A percentile compares a stretch with the other conserved stretches of the same genome.
These are phyloP conservation scores for Phaseolus lunatus DNA, from an alignment of 306 rosid genomes.

Conservation along the genomic window DNA sequence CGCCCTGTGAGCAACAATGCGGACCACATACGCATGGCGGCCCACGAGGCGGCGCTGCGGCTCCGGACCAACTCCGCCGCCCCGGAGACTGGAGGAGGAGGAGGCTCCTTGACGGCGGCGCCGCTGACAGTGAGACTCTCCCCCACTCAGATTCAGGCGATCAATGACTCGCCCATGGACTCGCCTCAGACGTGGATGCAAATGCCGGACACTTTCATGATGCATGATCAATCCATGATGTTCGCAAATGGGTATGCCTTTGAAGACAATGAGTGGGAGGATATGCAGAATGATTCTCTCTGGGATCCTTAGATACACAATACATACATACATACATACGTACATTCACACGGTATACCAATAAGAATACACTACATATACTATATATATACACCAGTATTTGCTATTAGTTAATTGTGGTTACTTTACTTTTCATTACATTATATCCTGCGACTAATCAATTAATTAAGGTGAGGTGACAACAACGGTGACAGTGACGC, in stretches of 20 bases:
- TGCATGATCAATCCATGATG: slow-evolving; percentile 46
- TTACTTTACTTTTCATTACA: neutral
- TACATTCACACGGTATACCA: neutral
- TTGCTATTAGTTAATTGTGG: neutral
- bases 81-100: neutral
- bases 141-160: slow-evolving; percentile 63
- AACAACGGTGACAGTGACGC: neutral
- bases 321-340: neutral
- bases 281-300: slow-evolving; percentile 51
- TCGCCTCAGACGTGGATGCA: slow-evolving; percentile 63
- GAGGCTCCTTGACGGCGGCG: neutral
- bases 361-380: neutral
- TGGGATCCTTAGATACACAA: slow-evolving; percentile 51
- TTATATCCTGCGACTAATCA: neutral
- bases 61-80: slow-evolving; percentile 27
- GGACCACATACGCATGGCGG: slow-evolving; percentile 82
- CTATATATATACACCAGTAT: slow-evolving; percentile 7
- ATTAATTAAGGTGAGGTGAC: slow-evolving; percentile 34
- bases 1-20: slow-evolving; percentile 66
- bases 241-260: slow-evolving; percentile 45
- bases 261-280: slow-evolving; percentile 55
- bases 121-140: slow-evolving; percentile 58
- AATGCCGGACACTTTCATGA: slow-evolving; percentile 47
- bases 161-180: slow-evolving; percentile 63
- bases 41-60: slow-evolving; percentile 78